Conservation (phyloP, 495 filamentous ascomycete species). For the Hyphodiscus hymeniophilus region DNA sequence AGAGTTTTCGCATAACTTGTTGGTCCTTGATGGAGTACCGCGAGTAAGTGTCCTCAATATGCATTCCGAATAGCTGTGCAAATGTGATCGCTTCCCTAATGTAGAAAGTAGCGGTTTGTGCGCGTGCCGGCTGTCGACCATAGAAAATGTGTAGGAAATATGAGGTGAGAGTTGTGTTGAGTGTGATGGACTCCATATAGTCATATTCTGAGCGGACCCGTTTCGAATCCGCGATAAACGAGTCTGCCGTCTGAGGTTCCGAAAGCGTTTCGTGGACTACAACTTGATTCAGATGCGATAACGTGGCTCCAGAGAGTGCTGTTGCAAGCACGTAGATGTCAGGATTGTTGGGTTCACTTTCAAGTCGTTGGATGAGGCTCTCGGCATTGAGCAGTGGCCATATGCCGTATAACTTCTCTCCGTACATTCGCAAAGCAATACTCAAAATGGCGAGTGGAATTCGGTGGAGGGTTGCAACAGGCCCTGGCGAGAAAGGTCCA, state of each 20-base stretch:
- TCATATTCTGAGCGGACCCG: slow-evolving; percentile 1
- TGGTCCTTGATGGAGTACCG: slow-evolving; percentile 7
- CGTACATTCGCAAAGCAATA: background rate
- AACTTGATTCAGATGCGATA: slow-evolving; percentile 4
- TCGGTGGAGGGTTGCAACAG: background rate
- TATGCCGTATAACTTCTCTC: slow-evolving; percentile 6
- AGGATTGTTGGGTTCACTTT: slow-evolving; percentile 1
- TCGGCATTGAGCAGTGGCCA: slow-evolving; percentile 8
- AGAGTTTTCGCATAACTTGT: slow-evolving; percentile 6
- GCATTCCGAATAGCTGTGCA: slow-evolving; percentile 5
- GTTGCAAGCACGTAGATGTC: slow-evolving; percentile 4
- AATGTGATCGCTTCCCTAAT: slow-evolving; percentile 9
- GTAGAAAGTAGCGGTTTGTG: slow-evolving; percentile 5
- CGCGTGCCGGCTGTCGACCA: slow-evolving; percentile 4
- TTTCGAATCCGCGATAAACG: slow-evolving; percentile 3
- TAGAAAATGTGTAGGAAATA: slow-evolving; percentile 10
- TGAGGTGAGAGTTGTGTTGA: slow-evolving; percentile 4
- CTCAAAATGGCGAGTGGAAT: background rate
- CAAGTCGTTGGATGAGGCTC: slow-evolving; percentile 4
- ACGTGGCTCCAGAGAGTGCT: slow-evolving; percentile 5
- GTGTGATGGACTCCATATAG: slow-evolving; percentile 8
- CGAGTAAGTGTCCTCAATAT: slow-evolving; percentile 3
- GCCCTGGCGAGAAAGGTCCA: background rate
- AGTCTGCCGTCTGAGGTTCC: slow-evolving; percentile 1
- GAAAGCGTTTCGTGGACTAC: background rate